These are phyloP conservation scores for Selenicereus undatus DNA, from an alignment of 148 eudicot species.

Conservation along the genomic window DNA sequence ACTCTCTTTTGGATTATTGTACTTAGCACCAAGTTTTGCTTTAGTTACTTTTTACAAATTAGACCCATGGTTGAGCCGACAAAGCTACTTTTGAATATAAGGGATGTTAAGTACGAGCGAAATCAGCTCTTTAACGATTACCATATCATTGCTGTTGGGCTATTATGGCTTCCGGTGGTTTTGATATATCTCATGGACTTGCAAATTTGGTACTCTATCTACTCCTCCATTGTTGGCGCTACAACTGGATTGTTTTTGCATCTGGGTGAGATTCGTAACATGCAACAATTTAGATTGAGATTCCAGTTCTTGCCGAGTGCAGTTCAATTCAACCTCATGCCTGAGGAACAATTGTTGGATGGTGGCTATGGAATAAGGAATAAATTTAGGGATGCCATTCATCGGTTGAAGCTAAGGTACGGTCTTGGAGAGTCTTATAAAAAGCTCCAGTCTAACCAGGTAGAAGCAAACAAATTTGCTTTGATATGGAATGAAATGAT, in stretches of 20 bases:
- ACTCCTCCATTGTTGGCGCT: slow-evolving; percentile 79
- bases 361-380: slow-evolving; percentile 46
- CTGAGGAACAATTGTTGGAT: slow-evolving; percentile 75
- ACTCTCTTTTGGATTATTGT: slow-evolving; percentile 72
- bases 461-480: slow-evolving; percentile 85
- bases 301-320: slow-evolving; percentile 94
- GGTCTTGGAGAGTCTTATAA: slow-evolving; percentile 81
- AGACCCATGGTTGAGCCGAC: slow-evolving; percentile 77
- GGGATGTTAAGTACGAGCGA: slow-evolving; percentile 54
- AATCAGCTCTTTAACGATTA: slow-evolving; percentile 58
- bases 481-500: slow-evolving; percentile 90
- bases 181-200: slow-evolving; percentile 81
- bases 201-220: slow-evolving; percentile 91
- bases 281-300: slow-evolving; percentile 83
- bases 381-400: slow-evolving; percentile 61
- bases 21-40: slow-evolving; percentile 70
- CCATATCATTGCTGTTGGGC: slow-evolving; percentile 68
- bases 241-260: slow-evolving; percentile 73
- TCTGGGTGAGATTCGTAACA: slow-evolving; percentile 84
- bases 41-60: slow-evolving; percentile 75
- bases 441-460: slow-evolving; percentile 85
- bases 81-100: slow-evolving; percentile 37
- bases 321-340: slow-evolving; percentile 88
- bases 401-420: slow-evolving; percentile 72
- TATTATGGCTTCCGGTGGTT: slow-evolving; percentile 85